phyloP scores from a whole-genome alignment of 192 early-diverging fungal species.

The Umbelopsis ramanniana region DNA sequence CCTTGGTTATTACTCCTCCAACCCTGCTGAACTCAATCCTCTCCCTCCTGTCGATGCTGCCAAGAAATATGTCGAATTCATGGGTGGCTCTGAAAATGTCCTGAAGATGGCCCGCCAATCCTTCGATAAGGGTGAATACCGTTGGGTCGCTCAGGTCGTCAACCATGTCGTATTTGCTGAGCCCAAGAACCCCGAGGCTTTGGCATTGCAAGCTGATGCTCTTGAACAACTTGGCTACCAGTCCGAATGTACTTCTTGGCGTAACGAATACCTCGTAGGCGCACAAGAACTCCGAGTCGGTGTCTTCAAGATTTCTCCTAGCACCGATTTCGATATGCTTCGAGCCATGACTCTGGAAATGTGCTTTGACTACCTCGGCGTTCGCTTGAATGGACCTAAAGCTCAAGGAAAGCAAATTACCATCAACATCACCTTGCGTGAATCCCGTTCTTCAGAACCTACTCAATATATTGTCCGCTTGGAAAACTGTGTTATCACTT shows the following conservation, averaged over 20 bases:
- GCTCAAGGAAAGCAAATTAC: background rate
- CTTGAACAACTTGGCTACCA: conserved; percentile 2
- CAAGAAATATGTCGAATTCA: conserved; percentile 8
- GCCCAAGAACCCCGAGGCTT: background rate
- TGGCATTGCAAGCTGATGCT: background rate
- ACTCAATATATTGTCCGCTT: background rate
- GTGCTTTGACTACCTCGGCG: background rate
- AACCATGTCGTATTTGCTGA: conserved; percentile 17
- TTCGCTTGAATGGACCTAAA: background rate
- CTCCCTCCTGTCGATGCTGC: conserved; percentile 5
- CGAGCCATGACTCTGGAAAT: conserved; percentile 7
- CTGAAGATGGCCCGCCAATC: conserved; percentile 5
- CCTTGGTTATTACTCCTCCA: conserved; percentile 19
- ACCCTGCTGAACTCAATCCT: conserved; percentile 10
- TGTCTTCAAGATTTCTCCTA: background rate
- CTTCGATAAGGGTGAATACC: conserved; percentile 6
- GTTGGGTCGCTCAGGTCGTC: conserved; percentile 9
- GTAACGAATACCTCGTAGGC: conserved; percentile 2
- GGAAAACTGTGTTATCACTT: conserved; percentile 6
- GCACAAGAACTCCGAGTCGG: background rate
- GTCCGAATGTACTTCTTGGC: background rate
- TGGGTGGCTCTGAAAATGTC: conserved; percentile 7
- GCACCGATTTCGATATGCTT: background rate
- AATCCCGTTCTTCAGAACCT: background rate
- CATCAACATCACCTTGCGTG: background rate